These are phyloP conservation scores for Brassica cretica DNA, from an alignment of 345 rosid species.

Conservation along the genomic window DNA sequence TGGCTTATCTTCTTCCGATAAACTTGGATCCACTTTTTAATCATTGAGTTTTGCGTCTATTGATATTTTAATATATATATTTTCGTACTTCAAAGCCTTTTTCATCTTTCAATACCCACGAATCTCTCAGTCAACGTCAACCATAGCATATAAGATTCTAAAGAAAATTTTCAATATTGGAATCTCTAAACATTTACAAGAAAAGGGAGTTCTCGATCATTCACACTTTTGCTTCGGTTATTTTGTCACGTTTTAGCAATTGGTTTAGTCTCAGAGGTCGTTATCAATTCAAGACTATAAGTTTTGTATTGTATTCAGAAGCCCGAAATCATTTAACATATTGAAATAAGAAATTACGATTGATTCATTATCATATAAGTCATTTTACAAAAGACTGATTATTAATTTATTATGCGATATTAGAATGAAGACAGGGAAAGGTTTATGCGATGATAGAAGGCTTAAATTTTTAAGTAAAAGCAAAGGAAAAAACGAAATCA, in stretches of 20 bases:
- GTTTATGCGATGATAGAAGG: conserved; percentile 1
- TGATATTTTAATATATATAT: conserved; percentile 5
- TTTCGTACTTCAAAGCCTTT: conserved; percentile 29
- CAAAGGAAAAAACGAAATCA: conserved; percentile 17
- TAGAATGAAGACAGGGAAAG: conserved; percentile 1
- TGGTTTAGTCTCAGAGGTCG: background rate
- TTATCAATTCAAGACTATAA: background rate
- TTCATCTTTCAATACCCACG: conserved; percentile 22
- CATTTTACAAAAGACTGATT: conserved; percentile 7
- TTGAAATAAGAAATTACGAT: conserved; percentile 15
- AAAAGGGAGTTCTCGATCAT: background rate
- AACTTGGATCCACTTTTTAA: background rate
- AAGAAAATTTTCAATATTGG: background rate
- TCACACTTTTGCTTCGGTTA: background rate
- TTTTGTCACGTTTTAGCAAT: background rate
- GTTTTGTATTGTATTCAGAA: background rate
- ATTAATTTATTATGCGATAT: background rate
- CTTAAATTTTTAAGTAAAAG: background rate
- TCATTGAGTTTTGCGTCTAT: conserved; percentile 19
- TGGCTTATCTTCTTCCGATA: background rate
- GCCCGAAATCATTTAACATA: background rate
- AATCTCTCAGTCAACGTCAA: conserved; percentile 35
- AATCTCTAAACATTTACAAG: background rate
- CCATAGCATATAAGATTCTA: background rate
- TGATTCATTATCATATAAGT: conserved; percentile 15